Percentiles rank a stretch among this genome's conserved stretches.
These are phyloP conservation scores for Fusarium camptoceras DNA, from an alignment of 2,329 filamentous ascomycete species.

Conservation along the genomic window DNA sequence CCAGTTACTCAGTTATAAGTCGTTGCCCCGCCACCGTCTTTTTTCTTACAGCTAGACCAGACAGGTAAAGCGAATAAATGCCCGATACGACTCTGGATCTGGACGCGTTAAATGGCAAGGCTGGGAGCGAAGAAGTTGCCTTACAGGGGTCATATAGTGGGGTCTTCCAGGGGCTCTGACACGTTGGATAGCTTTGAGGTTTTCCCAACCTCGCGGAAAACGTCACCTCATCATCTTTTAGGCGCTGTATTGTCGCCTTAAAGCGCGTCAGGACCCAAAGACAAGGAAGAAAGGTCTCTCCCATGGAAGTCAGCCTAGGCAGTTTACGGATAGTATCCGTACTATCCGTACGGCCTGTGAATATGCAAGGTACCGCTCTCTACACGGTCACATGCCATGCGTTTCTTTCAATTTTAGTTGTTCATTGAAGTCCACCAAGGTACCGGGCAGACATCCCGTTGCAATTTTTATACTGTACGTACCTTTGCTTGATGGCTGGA, in stretches of 20 bases:
- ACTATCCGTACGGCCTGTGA: background rate
- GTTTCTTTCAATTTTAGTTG: background rate
- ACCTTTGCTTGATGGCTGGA: background rate
- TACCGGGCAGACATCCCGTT: background rate
- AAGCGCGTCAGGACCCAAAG: conserved; percentile 19
- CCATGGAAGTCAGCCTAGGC: background rate
- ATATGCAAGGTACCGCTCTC: conserved; percentile 16
- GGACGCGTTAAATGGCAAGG: conserved; percentile 50
- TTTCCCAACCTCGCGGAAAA: conserved; percentile 41
- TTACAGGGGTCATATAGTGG: conserved; percentile 33
- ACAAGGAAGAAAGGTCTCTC: background rate
- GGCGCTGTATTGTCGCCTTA: conserved; percentile 12
- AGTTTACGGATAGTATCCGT: too few species aligned
- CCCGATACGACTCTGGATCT: conserved; percentile 7
- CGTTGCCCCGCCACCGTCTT: conserved; percentile 63
- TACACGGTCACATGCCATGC: background rate
- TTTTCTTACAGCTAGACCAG: conserved; percentile 23
- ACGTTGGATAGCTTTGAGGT: conserved; percentile 17
- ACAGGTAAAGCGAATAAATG: conserved; percentile 39
- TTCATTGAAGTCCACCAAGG: background rate
- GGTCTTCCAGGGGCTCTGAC: conserved; percentile 32
- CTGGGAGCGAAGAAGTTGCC: conserved; percentile 46
- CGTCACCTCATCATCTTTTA: conserved; percentile 25
- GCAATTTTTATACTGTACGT: background rate
- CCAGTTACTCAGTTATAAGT: conserved; percentile 51